Base-by-base conservation (phyloP, 768 basidiomycete species). In the Collybia mongolica region DNA sequence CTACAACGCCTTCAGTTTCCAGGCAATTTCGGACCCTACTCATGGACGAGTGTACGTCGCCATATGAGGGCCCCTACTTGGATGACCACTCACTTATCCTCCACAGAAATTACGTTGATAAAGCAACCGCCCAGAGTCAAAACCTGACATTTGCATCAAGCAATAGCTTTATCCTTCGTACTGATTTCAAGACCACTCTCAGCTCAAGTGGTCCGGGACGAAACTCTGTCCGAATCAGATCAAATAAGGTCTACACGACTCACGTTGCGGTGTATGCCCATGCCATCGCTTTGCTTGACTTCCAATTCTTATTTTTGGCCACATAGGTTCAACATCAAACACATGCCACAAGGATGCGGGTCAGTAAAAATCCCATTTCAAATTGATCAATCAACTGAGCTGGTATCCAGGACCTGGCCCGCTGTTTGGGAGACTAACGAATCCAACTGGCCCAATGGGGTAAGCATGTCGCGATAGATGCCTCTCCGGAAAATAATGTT, bases 281-380 rank as follows among this genome's bases (percentile, higher is more conserved):
- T 44, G 29, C n/a, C 8, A 22, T 23, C 17, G 6, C 18, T 29
- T 48, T 23, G 15, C 5, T 35, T 42, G 15, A 20, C 35, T 39
- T 44, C 29, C 6, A 23, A n/a, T 43, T 19, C n/a, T 4, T 9
- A 44, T 39, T 29, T 14, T 14, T 22, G 48, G 41, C 5, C 49
- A 47, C 19, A 19, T 46, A 71, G 71, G 14, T 73, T 71, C 53
- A 64, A 72, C 32, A 56, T 73, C 26, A 62, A 66, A 2, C 82
- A 84, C 58, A 84, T 84, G 80, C 83, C 83, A 6, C 70, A 80
- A 55, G 82, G 82, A 9, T 81, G 80, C 60, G 79, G 75, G 77
- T 77, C 43, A 50, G 74, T 65, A 39, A 40, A n/a, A 22, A 17
- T 61, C 48, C 17, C 49, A 40, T 23, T 7, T 32, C 28, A 37